Percentiles rank a stretch among this genome's conserved stretches.
phyloP scores from a whole-genome alignment of 75 land plant species.

The Gnetum montanum region DNA sequence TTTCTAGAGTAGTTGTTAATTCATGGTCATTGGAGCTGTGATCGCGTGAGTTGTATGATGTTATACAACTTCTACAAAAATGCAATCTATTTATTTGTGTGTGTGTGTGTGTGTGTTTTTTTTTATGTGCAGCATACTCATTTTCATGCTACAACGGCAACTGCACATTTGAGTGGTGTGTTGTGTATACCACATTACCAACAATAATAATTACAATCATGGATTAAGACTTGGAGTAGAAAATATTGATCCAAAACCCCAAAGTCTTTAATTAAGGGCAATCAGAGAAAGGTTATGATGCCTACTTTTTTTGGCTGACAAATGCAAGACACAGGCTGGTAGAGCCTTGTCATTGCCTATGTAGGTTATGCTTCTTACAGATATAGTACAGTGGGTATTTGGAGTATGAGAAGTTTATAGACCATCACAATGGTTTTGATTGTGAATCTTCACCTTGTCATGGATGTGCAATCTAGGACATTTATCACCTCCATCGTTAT shows the following conservation, averaged over 20 bases:
- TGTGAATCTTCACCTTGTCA: slow-evolving; percentile 74
- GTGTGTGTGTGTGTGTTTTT: too few relatives aligned
- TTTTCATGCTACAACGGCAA: slow-evolving; percentile 63
- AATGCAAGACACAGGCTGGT: slow-evolving; percentile 83
- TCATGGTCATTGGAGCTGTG: too few relatives aligned
- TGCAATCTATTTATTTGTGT: too few relatives aligned
- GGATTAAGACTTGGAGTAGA: slow-evolving; percentile 61
- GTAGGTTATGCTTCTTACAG: slow-evolving; percentile 39
- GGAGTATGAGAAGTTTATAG: slow-evolving; percentile 78
- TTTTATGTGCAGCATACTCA: slow-evolving; percentile 63
- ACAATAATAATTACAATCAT: slow-evolving; percentile 70
- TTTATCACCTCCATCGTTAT: slow-evolving; percentile 50
- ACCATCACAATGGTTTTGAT: slow-evolving; percentile 67
- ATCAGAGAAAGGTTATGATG: slow-evolving; percentile 59
- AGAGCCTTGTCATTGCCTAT: slow-evolving; percentile 74
- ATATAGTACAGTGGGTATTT: slow-evolving; percentile 52
- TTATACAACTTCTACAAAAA: too few relatives aligned
- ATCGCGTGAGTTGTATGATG: too few relatives aligned
- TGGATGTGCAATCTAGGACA: slow-evolving; percentile 63
- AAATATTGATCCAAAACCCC: slow-evolving; percentile 48
- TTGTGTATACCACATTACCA: slow-evolving; percentile 81
- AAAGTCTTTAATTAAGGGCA: slow-evolving; percentile 60
- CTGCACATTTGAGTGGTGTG: slow-evolving; percentile 73
- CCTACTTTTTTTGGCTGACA: slow-evolving; percentile 63
- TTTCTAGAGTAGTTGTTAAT: too few relatives aligned